Percentiles rank a stretch among this genome's conserved stretches.
phyloP scores from a whole-genome alignment of 2,329 filamentous ascomycete genomes.

The Neodidymelliopsis sp. region DNA sequence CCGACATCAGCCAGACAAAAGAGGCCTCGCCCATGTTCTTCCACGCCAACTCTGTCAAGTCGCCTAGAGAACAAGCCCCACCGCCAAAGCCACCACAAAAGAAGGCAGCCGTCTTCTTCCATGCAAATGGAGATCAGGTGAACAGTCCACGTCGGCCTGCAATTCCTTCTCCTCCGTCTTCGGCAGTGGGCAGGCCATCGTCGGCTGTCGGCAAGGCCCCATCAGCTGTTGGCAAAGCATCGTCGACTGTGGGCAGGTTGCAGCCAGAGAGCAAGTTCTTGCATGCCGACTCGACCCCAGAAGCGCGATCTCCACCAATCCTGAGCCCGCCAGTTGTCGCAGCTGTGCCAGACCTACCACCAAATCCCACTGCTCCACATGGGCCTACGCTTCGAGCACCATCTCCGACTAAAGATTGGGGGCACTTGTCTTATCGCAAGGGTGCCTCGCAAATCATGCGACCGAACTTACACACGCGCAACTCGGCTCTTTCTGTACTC shows the following conservation, averaged over 20 bases:
- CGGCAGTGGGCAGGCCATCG: slow-evolving; percentile 27
- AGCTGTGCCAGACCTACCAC: slow-evolving; percentile 36
- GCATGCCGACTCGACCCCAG: slow-evolving; percentile 66
- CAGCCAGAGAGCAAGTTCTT: slow-evolving; percentile 68
- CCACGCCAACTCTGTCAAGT: slow-evolving; percentile 77
- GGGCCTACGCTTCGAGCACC: slow-evolving; percentile 45
- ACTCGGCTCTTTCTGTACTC: slow-evolving; percentile 43
- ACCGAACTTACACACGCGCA: slow-evolving; percentile 41
- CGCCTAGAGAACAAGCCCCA: slow-evolving; percentile 42
- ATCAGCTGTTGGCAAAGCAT: slow-evolving; percentile 14
- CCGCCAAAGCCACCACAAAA: slow-evolving; percentile 41
- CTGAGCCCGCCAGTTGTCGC: slow-evolving; percentile 41
- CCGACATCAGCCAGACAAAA: slow-evolving; percentile 36
- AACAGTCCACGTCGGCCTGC: slow-evolving; percentile 28
- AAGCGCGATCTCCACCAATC: slow-evolving; percentile 52
- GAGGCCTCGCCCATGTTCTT: slow-evolving; percentile 77
- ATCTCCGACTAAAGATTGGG: slow-evolving; percentile 57
- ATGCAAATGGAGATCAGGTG: slow-evolving; percentile 59
- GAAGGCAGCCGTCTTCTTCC: slow-evolving; percentile 60
- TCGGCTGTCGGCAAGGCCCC: slow-evolving; percentile 8
- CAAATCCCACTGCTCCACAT: slow-evolving; percentile 18
- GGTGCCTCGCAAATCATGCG: slow-evolving; percentile 58
- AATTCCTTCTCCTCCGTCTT: slow-evolving; percentile 47
- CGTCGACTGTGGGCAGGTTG: slow-evolving; percentile 22
- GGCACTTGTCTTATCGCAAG: slow-evolving; percentile 59